phyloP scores from a whole-genome alignment of 202 grass and related monocot species.

The Miscanthus sacchariflorus region DNA sequence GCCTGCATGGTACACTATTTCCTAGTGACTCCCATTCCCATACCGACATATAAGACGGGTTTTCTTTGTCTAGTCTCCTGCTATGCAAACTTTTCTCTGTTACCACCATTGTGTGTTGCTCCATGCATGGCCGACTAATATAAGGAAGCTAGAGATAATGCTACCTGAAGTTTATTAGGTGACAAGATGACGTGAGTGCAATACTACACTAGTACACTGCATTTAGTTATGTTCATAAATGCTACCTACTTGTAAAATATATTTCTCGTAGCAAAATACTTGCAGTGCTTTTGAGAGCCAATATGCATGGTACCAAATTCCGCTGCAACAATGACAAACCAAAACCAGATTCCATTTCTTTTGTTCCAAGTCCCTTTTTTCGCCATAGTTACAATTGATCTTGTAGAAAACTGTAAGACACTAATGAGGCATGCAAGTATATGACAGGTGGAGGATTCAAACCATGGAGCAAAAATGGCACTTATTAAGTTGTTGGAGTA shows the following conservation, averaged over 20 bases:
- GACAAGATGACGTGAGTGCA: background rate
- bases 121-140: background rate
- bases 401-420: background rate
- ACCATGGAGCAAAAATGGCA: background rate
- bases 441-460: background rate
- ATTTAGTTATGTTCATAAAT: background rate
- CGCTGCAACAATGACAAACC: background rate
- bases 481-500: background rate
- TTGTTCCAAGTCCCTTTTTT: background rate
- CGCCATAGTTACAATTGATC: background rate
- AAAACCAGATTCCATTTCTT: background rate
- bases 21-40: background rate
- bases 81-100: background rate
- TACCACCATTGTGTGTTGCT: background rate
- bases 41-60: background rate
- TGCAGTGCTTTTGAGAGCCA: background rate
- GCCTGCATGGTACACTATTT: background rate
- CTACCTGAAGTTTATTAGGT: no score
- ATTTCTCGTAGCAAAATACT: no score
- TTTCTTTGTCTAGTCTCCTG: background rate
- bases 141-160: background rate
- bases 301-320: background rate
- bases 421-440: background rate
- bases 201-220: background rate
- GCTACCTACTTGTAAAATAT: background rate